These are phyloP conservation scores for Clavispora asparagi DNA, from an alignment of 805 yeast genomes.

Conservation along the genomic window DNA sequence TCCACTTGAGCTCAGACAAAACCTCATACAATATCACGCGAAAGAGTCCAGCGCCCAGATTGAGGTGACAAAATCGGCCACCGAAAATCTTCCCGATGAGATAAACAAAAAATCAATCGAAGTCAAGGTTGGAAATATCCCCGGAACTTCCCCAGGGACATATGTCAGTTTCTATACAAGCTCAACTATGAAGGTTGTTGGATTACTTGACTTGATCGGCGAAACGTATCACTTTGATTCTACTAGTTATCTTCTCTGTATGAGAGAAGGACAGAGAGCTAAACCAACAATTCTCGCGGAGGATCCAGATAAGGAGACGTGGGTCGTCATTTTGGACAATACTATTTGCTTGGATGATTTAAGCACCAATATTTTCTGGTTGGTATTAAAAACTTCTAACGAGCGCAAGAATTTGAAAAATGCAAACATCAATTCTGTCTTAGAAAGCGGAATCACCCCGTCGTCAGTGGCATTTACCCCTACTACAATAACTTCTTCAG, in stretches of 20 bases:
- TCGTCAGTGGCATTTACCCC: constrained; percentile 17
- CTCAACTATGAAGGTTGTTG: constrained; percentile 12
- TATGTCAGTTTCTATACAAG: constrained; percentile 12
- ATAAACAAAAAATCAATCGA: constrained; percentile 2
- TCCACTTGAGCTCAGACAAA: constrained; percentile 36
- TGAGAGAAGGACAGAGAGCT: constrained; percentile 4
- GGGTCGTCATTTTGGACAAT: constrained; percentile 4
- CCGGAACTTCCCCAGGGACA: constrained; percentile 7
- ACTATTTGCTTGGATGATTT: constrained; percentile 11
- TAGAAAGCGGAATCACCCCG: constrained; percentile 26
- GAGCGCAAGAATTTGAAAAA: neutral
- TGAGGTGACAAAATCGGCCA: constrained; percentile 1
- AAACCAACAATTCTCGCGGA: constrained; percentile 2
- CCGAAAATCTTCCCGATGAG: neutral
- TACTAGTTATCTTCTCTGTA: constrained; percentile 21
- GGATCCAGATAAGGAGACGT: neutral
- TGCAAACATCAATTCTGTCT: constrained; percentile 1
- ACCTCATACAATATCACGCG: constrained; percentile 9
- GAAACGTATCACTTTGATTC: constrained; percentile 23
- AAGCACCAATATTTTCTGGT: constrained; percentile 14
- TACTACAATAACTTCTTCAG: constrained; percentile 3
- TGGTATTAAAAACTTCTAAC: constrained; percentile 11
- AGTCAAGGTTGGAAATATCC: constrained; percentile 11
- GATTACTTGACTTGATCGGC: constrained; percentile 21
- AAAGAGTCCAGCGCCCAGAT: neutral